phyloP scores from a whole-genome alignment of 2,329 filamentous ascomycete genomes.

The Pestalotiopsis sp. region DNA sequence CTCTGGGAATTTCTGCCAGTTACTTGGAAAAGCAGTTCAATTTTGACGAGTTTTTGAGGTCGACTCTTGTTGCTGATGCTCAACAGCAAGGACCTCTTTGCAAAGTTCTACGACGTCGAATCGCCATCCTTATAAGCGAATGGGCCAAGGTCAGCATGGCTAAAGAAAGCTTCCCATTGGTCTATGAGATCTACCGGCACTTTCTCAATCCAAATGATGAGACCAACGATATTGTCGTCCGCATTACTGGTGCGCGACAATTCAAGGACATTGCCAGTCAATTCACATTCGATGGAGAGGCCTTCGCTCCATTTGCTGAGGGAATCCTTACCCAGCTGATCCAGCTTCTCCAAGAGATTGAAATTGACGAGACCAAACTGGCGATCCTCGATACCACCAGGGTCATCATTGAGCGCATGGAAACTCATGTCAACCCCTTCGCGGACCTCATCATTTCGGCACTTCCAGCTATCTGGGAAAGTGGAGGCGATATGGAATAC shows the following conservation, averaged over 20 bases:
- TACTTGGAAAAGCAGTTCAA: conserved; percentile 76
- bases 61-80: conserved; percentile 77
- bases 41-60: conserved; percentile 78
- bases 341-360: conserved; percentile 76
- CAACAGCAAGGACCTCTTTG: conserved; percentile 65
- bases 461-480: conserved; percentile 82
- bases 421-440: conserved; percentile 67
- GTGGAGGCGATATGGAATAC: conserved; percentile 78
- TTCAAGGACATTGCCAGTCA: conserved; percentile 82
- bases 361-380: conserved; percentile 86
- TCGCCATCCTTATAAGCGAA: conserved; percentile 85
- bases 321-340: conserved; percentile 75
- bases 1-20: conserved; percentile 82
- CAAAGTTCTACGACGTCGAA: conserved; percentile 83
- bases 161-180: conserved; percentile 67
- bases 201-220: conserved; percentile 77
- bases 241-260: conserved; percentile 86
- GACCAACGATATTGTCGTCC: conserved; percentile 87
- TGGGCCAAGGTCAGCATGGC: conserved; percentile 84
- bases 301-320: conserved; percentile 77
- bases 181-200: conserved; percentile 89
- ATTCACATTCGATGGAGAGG: conserved; percentile 74
- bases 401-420: conserved; percentile 79
- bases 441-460: conserved; percentile 82
- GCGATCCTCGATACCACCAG: conserved; percentile 86